Conservation (phyloP, 2,329 filamentous ascomycete species). For the Tolypocladium tundrense region DNA sequence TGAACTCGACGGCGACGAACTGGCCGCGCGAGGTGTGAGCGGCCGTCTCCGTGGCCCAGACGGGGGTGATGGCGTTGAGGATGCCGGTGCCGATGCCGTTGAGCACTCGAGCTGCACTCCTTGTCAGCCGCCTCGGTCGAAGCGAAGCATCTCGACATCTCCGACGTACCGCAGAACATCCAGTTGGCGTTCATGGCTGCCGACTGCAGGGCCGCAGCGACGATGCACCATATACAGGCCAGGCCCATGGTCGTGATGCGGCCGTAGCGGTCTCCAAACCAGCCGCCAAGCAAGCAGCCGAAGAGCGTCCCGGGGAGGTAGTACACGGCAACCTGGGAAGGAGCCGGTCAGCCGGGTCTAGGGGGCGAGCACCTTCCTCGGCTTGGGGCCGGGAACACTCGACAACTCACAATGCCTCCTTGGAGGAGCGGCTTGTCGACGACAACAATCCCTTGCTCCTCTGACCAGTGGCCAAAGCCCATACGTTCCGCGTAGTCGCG, state of each 20-base stretch:
- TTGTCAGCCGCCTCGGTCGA: neutral
- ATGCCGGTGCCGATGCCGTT: slow-evolving; percentile 61
- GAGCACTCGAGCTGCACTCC: slow-evolving; percentile 12
- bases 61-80: slow-evolving; percentile 59
- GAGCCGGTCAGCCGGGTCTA: neutral
- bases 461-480: slow-evolving; percentile 51
- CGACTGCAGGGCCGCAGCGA: slow-evolving; percentile 55
- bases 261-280: slow-evolving; percentile 51
- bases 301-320: slow-evolving; percentile 46
- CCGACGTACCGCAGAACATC: slow-evolving; percentile 54
- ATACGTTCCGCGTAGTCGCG: slow-evolving; percentile 55
- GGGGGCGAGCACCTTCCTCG: neutral
- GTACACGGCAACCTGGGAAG: slow-evolving; percentile 15
- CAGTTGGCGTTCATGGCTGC: slow-evolving; percentile 55
- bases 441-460: slow-evolving; percentile 38
- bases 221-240: slow-evolving; percentile 44
- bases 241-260: slow-evolving; percentile 53
- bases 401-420: slow-evolving; percentile 14
- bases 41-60: slow-evolving; percentile 62
- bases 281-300: slow-evolving; percentile 54
- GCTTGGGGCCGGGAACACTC: slow-evolving; percentile 6
- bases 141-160: neutral
- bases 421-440: slow-evolving; percentile 38
- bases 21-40: slow-evolving; percentile 58
- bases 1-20: slow-evolving; percentile 64